Evolutionary conservation across 345 rosid species (phyloP), one percentile per base, ranked within the genome.

Genomic region (Gossypium thurberi): DNA sequence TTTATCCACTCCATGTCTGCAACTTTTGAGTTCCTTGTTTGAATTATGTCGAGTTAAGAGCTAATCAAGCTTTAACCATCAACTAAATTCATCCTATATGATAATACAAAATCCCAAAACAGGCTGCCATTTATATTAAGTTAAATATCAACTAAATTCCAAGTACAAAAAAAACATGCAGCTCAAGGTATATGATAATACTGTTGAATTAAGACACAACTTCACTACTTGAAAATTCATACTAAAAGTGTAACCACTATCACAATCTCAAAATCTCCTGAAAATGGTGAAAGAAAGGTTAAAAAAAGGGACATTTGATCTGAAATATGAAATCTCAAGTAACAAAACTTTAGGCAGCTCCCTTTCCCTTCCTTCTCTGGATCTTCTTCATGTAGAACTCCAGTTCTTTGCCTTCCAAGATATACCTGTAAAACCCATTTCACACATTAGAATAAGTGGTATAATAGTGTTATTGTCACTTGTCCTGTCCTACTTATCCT

Each of bases 321-420:
- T 7, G 40, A 66, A 55, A 56, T 26, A 78, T 2, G 68, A 11
- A 11, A 37, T 18, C 20, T 62, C 18, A 3, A 68, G 25, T 23
- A 57, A 10, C 52, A 58, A 82, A 66, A 63, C 1, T 74, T 84
- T 86, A 87, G 65, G 91, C 89, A 50, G 90, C 86, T 69, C 87
- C 87, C 86, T 85, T 91, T 73, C 97, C 97, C 89, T 92, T 86
- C 92, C 90, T 90, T 87, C 80, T 90, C 81, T 89, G 96, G 20
- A 90, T 28, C 87, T 92, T 87, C 90, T 86, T 92, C 92, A 84
- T 83, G 85, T 87, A 89, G 66, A 90, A 90, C 33, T 89, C 98
- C 37, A 90, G 75, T 80, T 89, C 94, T 80, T 80, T 87, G 48
- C 92, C 94, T 74, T 90, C 92, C 84, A 83, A 79, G 18, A 85